Percentiles rank a stretch among this genome's conserved stretches.
Evolutionary conservation across 768 basidiomycete genomes (phyloP).

Genomic region (Suillus variegatus): DNA sequence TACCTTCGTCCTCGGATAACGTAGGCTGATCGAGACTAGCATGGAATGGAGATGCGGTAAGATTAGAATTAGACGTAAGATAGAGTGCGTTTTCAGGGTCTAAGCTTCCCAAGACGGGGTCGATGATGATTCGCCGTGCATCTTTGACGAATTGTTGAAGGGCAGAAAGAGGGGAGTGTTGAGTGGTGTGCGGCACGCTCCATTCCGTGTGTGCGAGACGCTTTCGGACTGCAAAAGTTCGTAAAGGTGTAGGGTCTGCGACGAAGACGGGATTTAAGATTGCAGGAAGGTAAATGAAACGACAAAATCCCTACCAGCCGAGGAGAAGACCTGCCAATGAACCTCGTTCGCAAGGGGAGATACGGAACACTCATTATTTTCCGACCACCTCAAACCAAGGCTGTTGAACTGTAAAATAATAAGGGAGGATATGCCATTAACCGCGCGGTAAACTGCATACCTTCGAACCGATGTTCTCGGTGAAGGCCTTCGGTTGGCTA

Average conservation of each 20-base stretch:
- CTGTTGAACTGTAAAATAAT: conserved; percentile 34
- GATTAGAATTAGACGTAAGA: conserved; percentile 32
- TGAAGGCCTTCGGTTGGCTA: conserved; percentile 35
- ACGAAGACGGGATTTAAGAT: conserved; percentile 5
- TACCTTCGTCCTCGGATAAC: conserved; percentile 37
- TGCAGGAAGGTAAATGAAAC: not conserved
- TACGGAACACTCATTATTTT: conserved; percentile 44
- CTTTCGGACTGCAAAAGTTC: conserved; percentile 44
- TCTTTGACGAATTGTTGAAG: conserved; percentile 60
- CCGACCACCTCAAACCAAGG: conserved; percentile 40
- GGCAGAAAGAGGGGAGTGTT: conserved; percentile 48
- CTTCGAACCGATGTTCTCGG: conserved; percentile 34
- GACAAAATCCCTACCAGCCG: conserved; percentile 46
- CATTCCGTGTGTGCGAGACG: conserved; percentile 38
- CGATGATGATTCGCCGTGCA: conserved; percentile 51
- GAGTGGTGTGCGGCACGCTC: conserved; percentile 39
- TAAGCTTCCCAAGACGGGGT: conserved; percentile 38
- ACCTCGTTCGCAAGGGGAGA: conserved; percentile 47
- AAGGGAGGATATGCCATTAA: conserved; percentile 21
- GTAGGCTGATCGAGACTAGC: conserved; percentile 17
- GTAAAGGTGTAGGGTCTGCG: conserved; percentile 57
- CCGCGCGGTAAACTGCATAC: conserved; percentile 25
- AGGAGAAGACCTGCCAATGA: conserved; percentile 63
- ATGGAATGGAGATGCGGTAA: conserved; percentile 23
- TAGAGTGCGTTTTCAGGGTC: conserved; percentile 19